Percentiles rank a stretch among this genome's conserved stretches.
These are phyloP conservation scores for Phytophthora kernoviae DNA, from an alignment of 352 stramenopile species.

Conservation along the genomic window DNA sequence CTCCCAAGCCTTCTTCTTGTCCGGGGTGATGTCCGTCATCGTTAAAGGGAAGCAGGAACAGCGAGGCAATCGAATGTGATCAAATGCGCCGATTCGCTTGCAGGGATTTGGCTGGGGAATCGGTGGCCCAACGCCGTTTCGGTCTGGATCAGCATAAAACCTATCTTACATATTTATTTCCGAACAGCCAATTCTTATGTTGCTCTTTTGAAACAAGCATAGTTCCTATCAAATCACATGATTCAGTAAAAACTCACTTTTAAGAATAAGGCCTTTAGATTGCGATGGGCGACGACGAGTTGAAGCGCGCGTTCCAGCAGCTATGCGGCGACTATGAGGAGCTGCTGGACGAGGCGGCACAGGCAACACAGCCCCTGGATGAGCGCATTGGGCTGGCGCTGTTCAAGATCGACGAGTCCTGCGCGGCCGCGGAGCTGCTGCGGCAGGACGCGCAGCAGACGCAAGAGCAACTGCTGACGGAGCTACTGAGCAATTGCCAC, in stretches of 20 bases:
- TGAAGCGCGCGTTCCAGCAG: conserved; percentile 57
- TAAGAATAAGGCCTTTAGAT: too few relatives aligned
- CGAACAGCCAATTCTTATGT: too few relatives aligned
- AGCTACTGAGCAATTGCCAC: conserved; percentile 68
- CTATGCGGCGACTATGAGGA: conserved; percentile 77
- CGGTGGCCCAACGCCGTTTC: background rate
- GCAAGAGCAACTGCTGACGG: conserved; percentile 53
- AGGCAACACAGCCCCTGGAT: conserved; percentile 59
- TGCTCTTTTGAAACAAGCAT: too few relatives aligned
- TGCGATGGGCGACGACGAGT: too few relatives aligned
- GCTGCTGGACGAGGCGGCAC: conserved; percentile 61
- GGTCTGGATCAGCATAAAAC: too few relatives aligned
- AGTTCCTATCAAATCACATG: too few relatives aligned
- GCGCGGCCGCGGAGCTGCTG: conserved; percentile 50
- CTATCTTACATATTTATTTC: too few relatives aligned
- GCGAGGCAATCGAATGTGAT: background rate
- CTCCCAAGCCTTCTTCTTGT: conserved; percentile 87
- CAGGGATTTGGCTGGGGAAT: background rate
- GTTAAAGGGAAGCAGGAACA: background rate
- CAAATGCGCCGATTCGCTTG: background rate
- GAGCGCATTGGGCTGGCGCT: conserved; percentile 78
- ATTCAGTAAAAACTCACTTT: too few relatives aligned
- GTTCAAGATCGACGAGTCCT: conserved; percentile 86
- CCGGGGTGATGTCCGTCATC: conserved; percentile 54
- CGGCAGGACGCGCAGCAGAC: conserved; percentile 53